Conservation (phyloP, 2,329 filamentous ascomycete genomes). For the Apiospora phragmitis region DNA sequence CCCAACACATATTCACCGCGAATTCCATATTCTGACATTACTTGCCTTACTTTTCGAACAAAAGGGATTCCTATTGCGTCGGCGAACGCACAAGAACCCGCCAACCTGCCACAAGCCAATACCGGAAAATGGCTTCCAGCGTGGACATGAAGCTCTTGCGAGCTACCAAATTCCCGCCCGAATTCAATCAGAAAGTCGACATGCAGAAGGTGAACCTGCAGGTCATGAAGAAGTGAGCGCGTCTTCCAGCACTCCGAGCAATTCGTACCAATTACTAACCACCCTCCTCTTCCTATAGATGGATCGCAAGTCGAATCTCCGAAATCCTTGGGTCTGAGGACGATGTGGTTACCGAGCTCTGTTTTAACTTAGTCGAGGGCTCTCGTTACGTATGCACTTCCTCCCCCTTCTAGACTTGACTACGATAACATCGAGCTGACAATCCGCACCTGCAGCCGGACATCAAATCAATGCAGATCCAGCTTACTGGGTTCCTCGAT, state of each 20-base stretch:
- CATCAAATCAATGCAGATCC: constrained; percentile 92
- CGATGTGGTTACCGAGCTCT: constrained; percentile 90
- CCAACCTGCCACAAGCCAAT: background rate
- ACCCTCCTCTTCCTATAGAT: constrained; percentile 55
- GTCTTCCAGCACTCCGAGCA: background rate
- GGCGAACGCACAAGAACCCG: background rate
- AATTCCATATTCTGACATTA: background rate
- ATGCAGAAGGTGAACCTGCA: constrained; percentile 96
- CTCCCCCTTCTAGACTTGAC: constrained; percentile 1
- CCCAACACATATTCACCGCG: background rate
- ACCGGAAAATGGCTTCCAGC: constrained; percentile 67
- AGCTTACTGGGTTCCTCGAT: constrained; percentile 91
- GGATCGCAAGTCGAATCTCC: constrained; percentile 87
- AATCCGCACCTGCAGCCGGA: constrained; percentile 66
- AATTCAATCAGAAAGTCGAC: constrained; percentile 95
- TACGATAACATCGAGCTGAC: constrained; percentile 8
- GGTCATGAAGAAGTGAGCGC: constrained; percentile 89
- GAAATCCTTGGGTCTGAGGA: constrained; percentile 91
- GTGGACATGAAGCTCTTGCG: constrained; percentile 88
- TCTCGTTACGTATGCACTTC: constrained; percentile 69
- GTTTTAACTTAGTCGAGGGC: constrained; percentile 70
- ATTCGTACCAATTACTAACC: constrained; percentile 11
- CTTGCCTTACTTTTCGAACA: background rate
- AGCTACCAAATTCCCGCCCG: constrained; percentile 88
- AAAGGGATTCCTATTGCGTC: background rate